Base-by-base conservation (phyloP, 2,329 filamentous ascomycete species). In the Pseudocercospora vitis region DNA sequence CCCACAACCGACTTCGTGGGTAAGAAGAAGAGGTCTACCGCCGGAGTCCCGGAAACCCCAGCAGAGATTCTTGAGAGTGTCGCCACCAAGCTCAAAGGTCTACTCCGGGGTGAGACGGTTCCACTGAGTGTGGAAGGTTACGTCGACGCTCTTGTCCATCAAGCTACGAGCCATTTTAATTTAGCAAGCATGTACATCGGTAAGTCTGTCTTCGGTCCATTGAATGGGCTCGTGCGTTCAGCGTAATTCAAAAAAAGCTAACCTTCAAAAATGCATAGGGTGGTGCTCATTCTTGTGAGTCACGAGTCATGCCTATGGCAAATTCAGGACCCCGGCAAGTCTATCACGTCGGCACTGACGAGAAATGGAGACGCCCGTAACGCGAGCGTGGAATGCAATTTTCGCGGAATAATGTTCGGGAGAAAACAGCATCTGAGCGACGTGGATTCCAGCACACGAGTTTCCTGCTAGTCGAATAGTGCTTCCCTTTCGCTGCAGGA, bases 161-260 rank as follows among this genome's bases (percentile, higher is more conserved):
- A 92, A 74, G 94, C 95, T 28, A 88, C 87, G 18, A 85, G 91
- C 71, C 83, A 86, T 52, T 81, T 76, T 67, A 95, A 94, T 70
- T 72, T 99, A 72, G 83, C 89, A 14, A 83, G 85, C 32, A 99
- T 99, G 95, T 99, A 97, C 73, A 96, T 97, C 73, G 94, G 94
- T 59, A 42, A 59, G 59, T 61, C 21, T 28, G n/a, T n/a, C n/a
- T n/a, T n/a, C n/a, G n/a, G n/a, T n/a, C n/a, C n/a, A n/a, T n/a
- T n/a, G n/a, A n/a, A n/a, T n/a, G n/a, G n/a, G n/a, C n/a, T n/a
- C n/a, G n/a, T 28, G 21, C 29, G 31, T 2, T n/a, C 33, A 18
- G 16, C 39, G 16, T 18, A 32, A 16, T 31, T 28, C 37, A 26
- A 9, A 1, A 12, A 3, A 24, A 32, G 16, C 40, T 40, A 52